phyloP scores from a whole-genome alignment of 2,329 filamentous ascomycete species.

The Phaeosphaeria sp. region DNA sequence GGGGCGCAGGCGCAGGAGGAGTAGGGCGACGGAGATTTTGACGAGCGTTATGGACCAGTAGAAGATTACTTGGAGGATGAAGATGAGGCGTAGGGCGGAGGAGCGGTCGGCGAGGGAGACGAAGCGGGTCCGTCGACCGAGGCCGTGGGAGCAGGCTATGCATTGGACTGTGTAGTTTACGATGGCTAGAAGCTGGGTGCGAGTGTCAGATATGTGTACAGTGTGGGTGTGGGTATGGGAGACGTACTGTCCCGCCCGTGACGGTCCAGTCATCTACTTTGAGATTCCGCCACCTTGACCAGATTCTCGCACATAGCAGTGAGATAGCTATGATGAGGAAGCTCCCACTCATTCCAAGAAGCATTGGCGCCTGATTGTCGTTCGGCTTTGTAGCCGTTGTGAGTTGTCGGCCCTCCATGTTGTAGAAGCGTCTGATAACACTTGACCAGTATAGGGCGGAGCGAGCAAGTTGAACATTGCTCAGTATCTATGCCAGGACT shows the following conservation, averaged over 20 bases:
- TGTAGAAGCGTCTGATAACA: not conserved
- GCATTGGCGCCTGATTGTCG: slow-evolving; percentile 26
- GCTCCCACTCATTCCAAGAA: slow-evolving; percentile 26
- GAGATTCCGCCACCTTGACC: slow-evolving; percentile 21
- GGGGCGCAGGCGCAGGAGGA: slow-evolving; percentile 31
- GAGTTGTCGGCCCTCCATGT: not conserved
- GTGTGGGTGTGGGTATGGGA: not conserved
- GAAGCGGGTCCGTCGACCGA: slow-evolving; percentile 29
- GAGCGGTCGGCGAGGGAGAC: slow-evolving; percentile 21
- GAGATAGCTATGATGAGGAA: slow-evolving; percentile 22
- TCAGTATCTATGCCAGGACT: not conserved
- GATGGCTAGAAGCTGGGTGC: slow-evolving; percentile 24
- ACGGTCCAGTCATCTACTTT: slow-evolving; percentile 31
- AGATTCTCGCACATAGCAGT: slow-evolving; percentile 27
- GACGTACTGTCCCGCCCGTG: slow-evolving; percentile 23
- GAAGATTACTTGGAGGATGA: slow-evolving; percentile 34
- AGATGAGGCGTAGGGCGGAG: slow-evolving; percentile 26
- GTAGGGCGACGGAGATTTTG: slow-evolving; percentile 30
- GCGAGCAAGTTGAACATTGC: not conserved
- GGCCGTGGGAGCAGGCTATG: slow-evolving; percentile 24
- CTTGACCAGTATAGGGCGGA: not conserved
- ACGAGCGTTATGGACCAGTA: slow-evolving; percentile 34
- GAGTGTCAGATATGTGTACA: not conserved
- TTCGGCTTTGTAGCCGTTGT: not conserved
- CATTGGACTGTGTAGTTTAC: slow-evolving; percentile 25